These are phyloP conservation scores for Podaxis mareebaensis DNA, from an alignment of 768 basidiomycete species.

Conservation along the genomic window DNA sequence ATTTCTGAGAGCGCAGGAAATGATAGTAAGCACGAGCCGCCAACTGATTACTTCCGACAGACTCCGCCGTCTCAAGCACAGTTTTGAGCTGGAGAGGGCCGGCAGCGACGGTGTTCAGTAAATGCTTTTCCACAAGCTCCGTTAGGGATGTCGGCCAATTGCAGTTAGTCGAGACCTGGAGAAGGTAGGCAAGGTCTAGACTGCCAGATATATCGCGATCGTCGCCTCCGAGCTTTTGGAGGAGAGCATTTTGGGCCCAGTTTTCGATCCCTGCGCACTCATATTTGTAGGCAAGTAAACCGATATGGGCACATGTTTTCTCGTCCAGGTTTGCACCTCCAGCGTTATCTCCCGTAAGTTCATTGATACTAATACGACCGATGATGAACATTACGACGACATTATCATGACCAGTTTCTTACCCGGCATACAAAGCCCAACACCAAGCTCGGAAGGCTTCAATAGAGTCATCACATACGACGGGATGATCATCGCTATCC, in stretches of 20 bases:
- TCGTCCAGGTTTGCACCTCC: not conserved
- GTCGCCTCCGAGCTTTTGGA: not conserved
- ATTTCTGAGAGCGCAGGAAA: not conserved
- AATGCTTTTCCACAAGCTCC: not conserved
- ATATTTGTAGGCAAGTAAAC: slow-evolving; percentile 3
- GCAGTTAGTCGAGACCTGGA: not conserved
- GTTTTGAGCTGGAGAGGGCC: not conserved
- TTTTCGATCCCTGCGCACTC: not conserved
- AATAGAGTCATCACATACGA: slow-evolving; percentile 1
- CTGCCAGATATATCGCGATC: not conserved
- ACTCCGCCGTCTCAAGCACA: not conserved
- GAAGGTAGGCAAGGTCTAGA: not conserved
- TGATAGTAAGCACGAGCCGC: not conserved
- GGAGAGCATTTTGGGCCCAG: not conserved
- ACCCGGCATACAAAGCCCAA: slow-evolving; percentile 1
- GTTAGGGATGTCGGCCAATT: not conserved
- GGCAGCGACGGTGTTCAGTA: not conserved
- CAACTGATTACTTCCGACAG: not conserved
- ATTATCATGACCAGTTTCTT: not conserved
- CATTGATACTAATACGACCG: not conserved
- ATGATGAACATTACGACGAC: not conserved
- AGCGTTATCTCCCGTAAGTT: not conserved
- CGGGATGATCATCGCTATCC: not conserved
- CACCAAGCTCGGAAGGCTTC: slow-evolving; percentile 6
- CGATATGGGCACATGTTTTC: not conserved